A percentile compares a stretch with the other conserved stretches of the same genome.
These are phyloP conservation scores for Coccomyxa sp. DNA, from an alignment of 139 green algal species.

Conservation along the genomic window DNA sequence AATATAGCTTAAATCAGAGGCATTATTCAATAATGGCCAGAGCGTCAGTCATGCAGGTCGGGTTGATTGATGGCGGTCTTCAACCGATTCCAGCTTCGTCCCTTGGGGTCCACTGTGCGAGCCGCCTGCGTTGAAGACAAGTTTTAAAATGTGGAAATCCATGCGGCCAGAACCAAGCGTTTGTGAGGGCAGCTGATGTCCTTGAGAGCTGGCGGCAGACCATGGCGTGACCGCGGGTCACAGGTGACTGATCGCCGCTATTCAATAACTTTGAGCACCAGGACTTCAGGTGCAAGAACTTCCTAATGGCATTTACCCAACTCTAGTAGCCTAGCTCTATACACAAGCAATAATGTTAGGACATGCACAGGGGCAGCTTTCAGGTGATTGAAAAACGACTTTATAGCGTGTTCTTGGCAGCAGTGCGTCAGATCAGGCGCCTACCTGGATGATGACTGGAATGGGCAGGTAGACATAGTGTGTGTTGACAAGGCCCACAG, in stretches of 20 bases:
- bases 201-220: neutral
- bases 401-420: no score
- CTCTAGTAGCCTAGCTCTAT: neutral
- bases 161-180: neutral
- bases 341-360: neutral
- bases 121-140: constrained; percentile 7
- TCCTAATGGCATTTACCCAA: neutral
- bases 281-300: neutral
- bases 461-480: constrained; percentile 70
- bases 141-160: neutral
- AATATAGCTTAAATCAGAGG: no score
- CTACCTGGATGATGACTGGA: constrained; percentile 75
- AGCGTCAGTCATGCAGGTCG: constrained; percentile 18
- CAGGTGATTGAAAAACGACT: neutral
- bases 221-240: neutral
- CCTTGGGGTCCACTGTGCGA: constrained; percentile 39
- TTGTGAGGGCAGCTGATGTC: neutral
- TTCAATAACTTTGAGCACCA: neutral
- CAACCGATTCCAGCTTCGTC: constrained; percentile 52
- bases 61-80: constrained; percentile 79
- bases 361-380: neutral
- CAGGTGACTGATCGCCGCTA: neutral
- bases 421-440: neutral
- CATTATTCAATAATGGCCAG: no score
- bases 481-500: constrained; percentile 87